Percentiles rank a stretch among this genome's conserved stretches.
Evolutionary conservation across 148 eudicot genomes (phyloP).

Genomic region (Limonium bicolor): DNA sequence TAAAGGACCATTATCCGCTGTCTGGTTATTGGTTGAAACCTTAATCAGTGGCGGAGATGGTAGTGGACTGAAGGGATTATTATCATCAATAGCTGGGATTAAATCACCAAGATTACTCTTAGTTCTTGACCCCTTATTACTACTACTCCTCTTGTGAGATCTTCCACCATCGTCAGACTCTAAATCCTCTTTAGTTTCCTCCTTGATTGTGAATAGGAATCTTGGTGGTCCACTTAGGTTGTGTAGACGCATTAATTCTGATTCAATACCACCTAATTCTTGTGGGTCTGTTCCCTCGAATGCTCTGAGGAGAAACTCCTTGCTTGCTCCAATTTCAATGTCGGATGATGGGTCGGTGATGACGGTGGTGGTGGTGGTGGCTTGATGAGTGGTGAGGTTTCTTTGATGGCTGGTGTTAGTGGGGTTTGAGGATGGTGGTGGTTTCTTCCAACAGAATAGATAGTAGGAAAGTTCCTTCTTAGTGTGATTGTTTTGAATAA

Average conservation of each 20-base stretch:
- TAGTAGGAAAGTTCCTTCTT: slow-evolving; percentile 19
- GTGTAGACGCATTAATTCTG: slow-evolving; percentile 62
- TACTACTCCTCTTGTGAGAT: slow-evolving; percentile 33
- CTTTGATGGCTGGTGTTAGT: slow-evolving; percentile 10
- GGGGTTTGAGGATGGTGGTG: slow-evolving; percentile 7
- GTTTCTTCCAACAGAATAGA: slow-evolving; percentile 49
- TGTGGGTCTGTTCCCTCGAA: slow-evolving; percentile 25
- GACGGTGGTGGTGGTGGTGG: slow-evolving; percentile 9
- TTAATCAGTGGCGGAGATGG: slow-evolving; percentile 37
- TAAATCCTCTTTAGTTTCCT: slow-evolving; percentile 81
- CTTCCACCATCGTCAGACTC: slow-evolving; percentile 69
- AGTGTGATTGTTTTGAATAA: slow-evolving; percentile 19
- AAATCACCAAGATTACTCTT: slow-evolving; percentile 67
- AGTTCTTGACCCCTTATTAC: slow-evolving; percentile 50
- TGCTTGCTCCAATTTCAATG: slow-evolving; percentile 25
- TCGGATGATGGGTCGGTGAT: slow-evolving; percentile 13
- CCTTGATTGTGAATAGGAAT: slow-evolving; percentile 76
- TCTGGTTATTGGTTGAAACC: background rate
- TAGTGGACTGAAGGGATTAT: slow-evolving; percentile 43
- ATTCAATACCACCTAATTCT: slow-evolving; percentile 26
- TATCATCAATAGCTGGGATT: slow-evolving; percentile 27
- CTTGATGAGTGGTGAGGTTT: background rate
- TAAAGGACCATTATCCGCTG: background rate
- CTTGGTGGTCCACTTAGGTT: slow-evolving; percentile 76
- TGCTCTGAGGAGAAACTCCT: slow-evolving; percentile 22